Conservation (phyloP, 2,329 filamentous ascomycete genomes). For the Fusarium kyushuense region DNA sequence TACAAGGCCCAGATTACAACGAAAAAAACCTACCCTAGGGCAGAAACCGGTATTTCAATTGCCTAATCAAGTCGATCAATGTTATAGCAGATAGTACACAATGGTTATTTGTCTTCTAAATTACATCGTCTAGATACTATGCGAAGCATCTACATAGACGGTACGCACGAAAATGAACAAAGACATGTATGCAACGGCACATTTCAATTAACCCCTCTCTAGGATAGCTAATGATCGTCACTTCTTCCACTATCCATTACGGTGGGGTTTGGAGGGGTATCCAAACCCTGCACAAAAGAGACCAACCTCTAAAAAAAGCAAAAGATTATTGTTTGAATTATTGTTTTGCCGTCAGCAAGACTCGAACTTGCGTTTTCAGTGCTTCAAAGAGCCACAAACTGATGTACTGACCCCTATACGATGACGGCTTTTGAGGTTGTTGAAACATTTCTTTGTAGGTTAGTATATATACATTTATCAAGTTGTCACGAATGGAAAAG, state of each 20-base stretch:
- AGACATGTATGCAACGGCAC: neutral
- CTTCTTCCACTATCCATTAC: neutral
- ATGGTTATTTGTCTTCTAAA: neutral
- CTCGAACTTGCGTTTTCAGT: conserved; percentile 45
- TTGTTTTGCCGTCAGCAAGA: conserved; percentile 40
- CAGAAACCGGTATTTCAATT: neutral
- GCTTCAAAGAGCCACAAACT: conserved; percentile 42
- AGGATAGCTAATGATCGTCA: neutral
- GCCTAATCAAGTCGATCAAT: neutral
- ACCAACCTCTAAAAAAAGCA: neutral
- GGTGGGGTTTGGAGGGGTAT: conserved; percentile 10
- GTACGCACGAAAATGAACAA: no score
- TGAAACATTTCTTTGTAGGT: neutral
- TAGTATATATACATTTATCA: neutral
- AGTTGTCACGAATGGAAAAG: neutral
- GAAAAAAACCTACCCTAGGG: neutral
- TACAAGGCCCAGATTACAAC: no score
- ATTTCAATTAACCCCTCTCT: neutral
- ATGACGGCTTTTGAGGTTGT: conserved; percentile 32
- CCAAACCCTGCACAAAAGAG: conserved; percentile 15
- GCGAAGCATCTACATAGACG: no score
- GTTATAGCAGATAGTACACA: neutral
- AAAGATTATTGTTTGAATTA: neutral
- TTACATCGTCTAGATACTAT: neutral
- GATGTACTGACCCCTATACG: conserved; percentile 45